Evolutionary conservation across 2,329 filamentous ascomycete genomes (phyloP).

Genomic region (Moelleriella libera): DNA sequence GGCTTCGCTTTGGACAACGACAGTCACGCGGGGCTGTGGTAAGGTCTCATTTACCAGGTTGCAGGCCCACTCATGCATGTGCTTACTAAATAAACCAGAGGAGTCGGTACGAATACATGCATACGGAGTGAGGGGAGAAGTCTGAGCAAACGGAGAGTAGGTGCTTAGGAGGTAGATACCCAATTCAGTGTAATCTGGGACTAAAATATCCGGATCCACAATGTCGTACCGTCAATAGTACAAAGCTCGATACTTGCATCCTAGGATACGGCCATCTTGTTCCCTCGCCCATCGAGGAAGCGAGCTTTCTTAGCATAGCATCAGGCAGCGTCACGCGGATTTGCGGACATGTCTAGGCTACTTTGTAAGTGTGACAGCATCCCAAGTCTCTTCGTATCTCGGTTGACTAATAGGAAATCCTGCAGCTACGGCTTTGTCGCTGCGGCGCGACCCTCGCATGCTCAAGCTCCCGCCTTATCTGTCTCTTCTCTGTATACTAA

Average conservation of each 20-base stretch:
- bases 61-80: not conserved
- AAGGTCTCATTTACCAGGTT: not conserved
- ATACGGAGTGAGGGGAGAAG: no score
- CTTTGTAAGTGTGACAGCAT: constrained; percentile 26
- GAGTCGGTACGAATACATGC: no score
- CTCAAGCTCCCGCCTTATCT: constrained; percentile 78
- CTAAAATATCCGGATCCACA: no score
- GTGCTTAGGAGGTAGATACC: no score
- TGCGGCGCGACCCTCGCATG: constrained; percentile 70
- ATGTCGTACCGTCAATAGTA: no score
- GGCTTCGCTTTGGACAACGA: not conserved
- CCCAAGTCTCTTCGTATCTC: no score
- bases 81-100: not conserved
- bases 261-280: not conserved
- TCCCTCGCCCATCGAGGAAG: not conserved
- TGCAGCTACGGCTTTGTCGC: constrained; percentile 45
- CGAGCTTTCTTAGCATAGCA: not conserved
- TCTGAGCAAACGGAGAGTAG: no score
- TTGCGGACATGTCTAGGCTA: constrained; percentile 33
- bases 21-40: not conserved
- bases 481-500: constrained; percentile 68
- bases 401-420: not conserved
- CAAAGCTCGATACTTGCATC: no score
- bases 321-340: not conserved
- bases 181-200: no score